Evolutionary conservation across 805 yeast genomes (phyloP).

Genomic region (Candida pini): DNA sequence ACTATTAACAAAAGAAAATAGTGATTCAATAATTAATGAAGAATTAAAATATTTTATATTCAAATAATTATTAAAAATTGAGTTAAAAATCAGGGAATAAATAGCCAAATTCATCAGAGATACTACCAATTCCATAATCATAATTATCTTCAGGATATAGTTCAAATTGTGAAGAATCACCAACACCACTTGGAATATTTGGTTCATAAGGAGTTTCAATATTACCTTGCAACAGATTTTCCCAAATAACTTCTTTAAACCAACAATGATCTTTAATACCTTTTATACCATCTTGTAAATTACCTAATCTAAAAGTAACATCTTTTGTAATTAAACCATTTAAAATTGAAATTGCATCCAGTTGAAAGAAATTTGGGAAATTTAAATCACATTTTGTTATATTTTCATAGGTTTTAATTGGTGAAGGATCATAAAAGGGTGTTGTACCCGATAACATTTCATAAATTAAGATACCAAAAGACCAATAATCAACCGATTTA

Average conservation of each 20-base stretch:
- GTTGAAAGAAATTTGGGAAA: slow-evolving; percentile 51
- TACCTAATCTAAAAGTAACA: slow-evolving; percentile 51
- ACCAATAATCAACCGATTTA: slow-evolving; percentile 64
- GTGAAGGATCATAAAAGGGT: slow-evolving; percentile 59
- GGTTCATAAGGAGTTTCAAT: slow-evolving; percentile 64
- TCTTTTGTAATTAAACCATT: slow-evolving; percentile 50
- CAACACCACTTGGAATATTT: slow-evolving; percentile 58
- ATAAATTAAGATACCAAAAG: slow-evolving; percentile 52
- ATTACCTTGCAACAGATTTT: slow-evolving; percentile 47
- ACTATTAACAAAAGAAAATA: slow-evolving; percentile 10
- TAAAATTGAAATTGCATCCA: slow-evolving; percentile 48
- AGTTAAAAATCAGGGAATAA: slow-evolving; percentile 26
- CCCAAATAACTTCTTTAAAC: slow-evolving; percentile 62
- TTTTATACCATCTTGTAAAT: slow-evolving; percentile 51
- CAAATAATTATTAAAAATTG: no score
- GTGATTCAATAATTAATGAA: background rate
- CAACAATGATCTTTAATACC: slow-evolving; percentile 54
- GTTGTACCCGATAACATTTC: slow-evolving; percentile 63
- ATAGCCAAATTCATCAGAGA: slow-evolving; percentile 28
- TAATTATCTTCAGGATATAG: slow-evolving; percentile 74
- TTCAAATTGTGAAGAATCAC: slow-evolving; percentile 59
- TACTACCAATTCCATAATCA: slow-evolving; percentile 74
- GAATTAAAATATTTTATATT: no score
- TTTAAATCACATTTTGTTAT: slow-evolving; percentile 50
- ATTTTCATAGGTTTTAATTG: slow-evolving; percentile 60